These are phyloP conservation scores for Chenopodium quinoa DNA, from an alignment of 148 eudicot genomes.

Conservation along the genomic window DNA sequence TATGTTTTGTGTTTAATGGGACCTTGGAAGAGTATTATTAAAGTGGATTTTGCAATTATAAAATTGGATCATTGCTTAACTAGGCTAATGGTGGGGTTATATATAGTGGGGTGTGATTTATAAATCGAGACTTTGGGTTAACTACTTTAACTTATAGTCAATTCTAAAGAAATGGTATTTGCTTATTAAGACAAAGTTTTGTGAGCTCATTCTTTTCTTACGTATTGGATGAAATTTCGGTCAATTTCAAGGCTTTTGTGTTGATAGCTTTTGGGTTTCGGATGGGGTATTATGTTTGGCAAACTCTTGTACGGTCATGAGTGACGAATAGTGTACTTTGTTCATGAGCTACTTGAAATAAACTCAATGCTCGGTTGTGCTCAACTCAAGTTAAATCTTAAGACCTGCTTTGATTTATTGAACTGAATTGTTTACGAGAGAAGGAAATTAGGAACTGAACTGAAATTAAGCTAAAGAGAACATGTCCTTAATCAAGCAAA, in stretches of 20 bases:
- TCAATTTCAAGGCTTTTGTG: not conserved
- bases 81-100: conserved; percentile 14
- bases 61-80: conserved; percentile 2
- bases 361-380: not conserved
- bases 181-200: not conserved
- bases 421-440: too few species aligned
- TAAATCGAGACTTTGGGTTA: conserved; percentile 8
- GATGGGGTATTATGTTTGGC: not conserved
- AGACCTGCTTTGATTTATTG: too few species aligned
- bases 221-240: not conserved
- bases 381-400: not conserved
- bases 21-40: not conserved
- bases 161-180: not conserved
- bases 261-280: not conserved
- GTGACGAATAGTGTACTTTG: not conserved
- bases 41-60: not conserved
- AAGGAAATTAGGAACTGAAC: too few species aligned
- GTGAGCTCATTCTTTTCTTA: not conserved
- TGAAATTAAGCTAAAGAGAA: too few species aligned
- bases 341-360: not conserved
- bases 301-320: not conserved
- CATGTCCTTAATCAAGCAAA: not conserved
- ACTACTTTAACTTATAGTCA: conserved; percentile 3
- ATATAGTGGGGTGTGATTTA: not conserved
- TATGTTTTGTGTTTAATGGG: not conserved